phyloP scores from a whole-genome alignment of 345 rosid species.

The Dipteronia sinensis region DNA sequence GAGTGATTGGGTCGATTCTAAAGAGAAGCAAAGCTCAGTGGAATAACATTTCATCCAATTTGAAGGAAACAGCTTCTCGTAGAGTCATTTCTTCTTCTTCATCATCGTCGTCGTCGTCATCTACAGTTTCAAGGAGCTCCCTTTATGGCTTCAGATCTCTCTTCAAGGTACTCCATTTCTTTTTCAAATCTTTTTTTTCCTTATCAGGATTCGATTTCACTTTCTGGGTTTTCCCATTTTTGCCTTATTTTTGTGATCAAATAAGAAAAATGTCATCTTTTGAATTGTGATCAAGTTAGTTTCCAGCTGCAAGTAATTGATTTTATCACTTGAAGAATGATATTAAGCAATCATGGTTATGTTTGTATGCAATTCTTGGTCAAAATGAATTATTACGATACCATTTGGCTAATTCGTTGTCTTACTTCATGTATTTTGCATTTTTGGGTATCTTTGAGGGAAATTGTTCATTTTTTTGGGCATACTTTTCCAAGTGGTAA shows the following conservation, averaged over 20 bases:
- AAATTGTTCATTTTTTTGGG: background rate
- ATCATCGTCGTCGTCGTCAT: slow-evolving; percentile 22
- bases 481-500: background rate
- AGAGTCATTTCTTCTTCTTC: slow-evolving; percentile 33
- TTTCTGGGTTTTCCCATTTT: background rate
- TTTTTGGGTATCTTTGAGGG: background rate
- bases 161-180: slow-evolving; percentile 34
- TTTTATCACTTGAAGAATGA: background rate
- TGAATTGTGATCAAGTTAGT: background rate
- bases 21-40: slow-evolving; percentile 49
- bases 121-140: slow-evolving; percentile 42
- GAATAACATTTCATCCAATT: slow-evolving; percentile 26
- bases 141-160: slow-evolving; percentile 47
- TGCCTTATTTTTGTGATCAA: background rate
- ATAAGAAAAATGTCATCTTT: background rate
- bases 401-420: background rate
- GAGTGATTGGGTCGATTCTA: slow-evolving; percentile 51
- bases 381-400: background rate
- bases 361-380: background rate
- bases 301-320: no score
- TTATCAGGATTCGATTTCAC: background rate
- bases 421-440: background rate
- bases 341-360: background rate
- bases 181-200: slow-evolving; percentile 13
- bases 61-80: slow-evolving; percentile 36